Evolutionary conservation across 352 stramenopile genomes (phyloP).

Genomic region (Halophytophthora batemanensis): DNA sequence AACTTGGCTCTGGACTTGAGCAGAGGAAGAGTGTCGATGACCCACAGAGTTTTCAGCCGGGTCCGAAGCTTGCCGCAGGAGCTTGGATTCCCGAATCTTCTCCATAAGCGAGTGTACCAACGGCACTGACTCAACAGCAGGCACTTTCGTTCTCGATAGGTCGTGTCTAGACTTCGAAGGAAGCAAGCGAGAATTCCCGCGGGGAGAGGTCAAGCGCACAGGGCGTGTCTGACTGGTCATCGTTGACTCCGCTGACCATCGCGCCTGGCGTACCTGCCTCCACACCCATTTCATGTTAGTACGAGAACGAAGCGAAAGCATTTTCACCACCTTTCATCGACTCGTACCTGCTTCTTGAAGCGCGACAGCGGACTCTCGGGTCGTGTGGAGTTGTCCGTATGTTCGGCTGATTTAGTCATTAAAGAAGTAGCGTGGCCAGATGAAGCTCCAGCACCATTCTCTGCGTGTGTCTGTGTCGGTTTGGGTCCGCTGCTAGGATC

Average conservation of each 20-base stretch:
- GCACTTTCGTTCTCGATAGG: neutral
- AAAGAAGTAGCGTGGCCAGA: neutral
- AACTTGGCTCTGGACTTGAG: neutral
- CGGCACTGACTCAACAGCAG: neutral
- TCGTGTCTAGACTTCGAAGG: neutral
- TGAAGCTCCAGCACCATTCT: too few species aligned
- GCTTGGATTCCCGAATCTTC: conserved; percentile 41
- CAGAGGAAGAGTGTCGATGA: neutral
- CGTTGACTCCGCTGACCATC: neutral
- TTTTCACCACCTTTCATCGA: neutral
- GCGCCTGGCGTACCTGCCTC: conserved; percentile 12
- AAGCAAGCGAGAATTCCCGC: neutral
- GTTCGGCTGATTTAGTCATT: neutral
- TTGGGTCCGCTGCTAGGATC: too few species aligned
- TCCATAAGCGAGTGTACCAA: conserved; percentile 28
- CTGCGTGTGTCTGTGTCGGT: too few species aligned
- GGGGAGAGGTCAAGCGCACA: neutral
- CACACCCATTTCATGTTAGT: neutral
- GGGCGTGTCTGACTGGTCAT: neutral
- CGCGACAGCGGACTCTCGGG: conserved; percentile 41
- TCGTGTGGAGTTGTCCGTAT: neutral
- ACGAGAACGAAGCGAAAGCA: conserved; percentile 4
- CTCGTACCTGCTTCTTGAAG: conserved; percentile 38
- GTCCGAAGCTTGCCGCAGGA: conserved; percentile 7
- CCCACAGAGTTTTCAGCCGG: neutral